phyloP scores from a whole-genome alignment of 1,139 yeast genomes.

The Oligophagozyma castellii region DNA sequence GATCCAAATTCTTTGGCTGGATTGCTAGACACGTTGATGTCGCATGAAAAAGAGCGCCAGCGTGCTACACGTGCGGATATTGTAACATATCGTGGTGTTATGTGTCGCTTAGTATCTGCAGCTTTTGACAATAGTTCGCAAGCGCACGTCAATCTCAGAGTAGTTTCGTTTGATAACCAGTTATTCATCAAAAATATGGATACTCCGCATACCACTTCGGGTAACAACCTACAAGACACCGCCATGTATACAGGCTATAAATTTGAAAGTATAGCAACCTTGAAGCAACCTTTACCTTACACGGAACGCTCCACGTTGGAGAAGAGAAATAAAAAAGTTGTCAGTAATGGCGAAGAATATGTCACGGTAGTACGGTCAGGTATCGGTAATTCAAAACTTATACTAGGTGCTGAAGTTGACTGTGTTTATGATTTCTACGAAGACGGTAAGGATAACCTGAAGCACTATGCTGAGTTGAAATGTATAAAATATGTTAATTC shows the following conservation, averaged over 20 bases:
- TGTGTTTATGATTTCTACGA: conserved; percentile 77
- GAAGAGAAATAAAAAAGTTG: conserved; percentile 40
- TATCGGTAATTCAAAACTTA: conserved; percentile 53
- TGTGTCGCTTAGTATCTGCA: conserved; percentile 28
- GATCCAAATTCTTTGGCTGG: conserved; percentile 37
- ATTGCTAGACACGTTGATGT: conserved; percentile 39
- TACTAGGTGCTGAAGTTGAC: conserved; percentile 86
- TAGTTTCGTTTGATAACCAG: conserved; percentile 66
- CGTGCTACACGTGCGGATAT: conserved; percentile 47
- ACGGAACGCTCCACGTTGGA: conserved; percentile 56
- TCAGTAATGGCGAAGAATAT: conserved; percentile 64
- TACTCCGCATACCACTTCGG: neutral
- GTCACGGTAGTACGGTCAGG: conserved; percentile 73
- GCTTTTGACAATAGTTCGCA: conserved; percentile 20
- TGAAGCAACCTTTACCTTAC: conserved; percentile 64
- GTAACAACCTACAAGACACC: conserved; percentile 25
- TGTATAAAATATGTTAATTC: conserved; percentile 45
- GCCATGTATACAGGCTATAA: conserved; percentile 62
- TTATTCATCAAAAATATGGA: conserved; percentile 50
- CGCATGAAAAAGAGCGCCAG: conserved; percentile 38
- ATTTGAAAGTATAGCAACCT: conserved; percentile 67
- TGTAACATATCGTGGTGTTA: conserved; percentile 72
- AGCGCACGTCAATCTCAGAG: conserved; percentile 46
- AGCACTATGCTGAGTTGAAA: conserved; percentile 78
- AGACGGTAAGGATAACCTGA: conserved; percentile 34